phyloP scores from a whole-genome alignment of 2,329 filamentous ascomycete species.

The Neurospora sp. region DNA sequence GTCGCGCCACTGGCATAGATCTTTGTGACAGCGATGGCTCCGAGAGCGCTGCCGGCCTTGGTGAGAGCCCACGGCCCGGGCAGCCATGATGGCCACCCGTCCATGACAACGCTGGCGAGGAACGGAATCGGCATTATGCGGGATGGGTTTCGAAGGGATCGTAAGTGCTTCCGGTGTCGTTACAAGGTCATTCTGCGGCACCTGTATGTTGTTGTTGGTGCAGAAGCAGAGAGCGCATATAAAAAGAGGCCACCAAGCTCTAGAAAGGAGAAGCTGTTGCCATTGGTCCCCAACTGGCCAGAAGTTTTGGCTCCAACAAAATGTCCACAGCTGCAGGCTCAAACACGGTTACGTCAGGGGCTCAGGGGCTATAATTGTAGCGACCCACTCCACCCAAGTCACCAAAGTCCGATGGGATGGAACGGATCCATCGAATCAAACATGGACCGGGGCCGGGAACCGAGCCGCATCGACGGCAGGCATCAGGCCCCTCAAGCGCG shows the following conservation, averaged over 20 bases:
- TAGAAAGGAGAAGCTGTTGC: not conserved
- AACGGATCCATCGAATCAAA: not conserved
- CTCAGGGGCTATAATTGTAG: not conserved
- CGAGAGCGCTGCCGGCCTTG: conserved; percentile 28
- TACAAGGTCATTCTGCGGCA: not conserved
- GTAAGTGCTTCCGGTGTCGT: not conserved
- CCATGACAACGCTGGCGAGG: conserved; percentile 33
- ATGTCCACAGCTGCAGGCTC: not conserved
- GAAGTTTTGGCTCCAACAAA: not conserved
- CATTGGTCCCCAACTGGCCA: not conserved
- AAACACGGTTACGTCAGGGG: not conserved
- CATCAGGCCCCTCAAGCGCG: not conserved
- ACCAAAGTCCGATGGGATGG: not conserved
- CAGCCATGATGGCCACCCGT: conserved; percentile 42
- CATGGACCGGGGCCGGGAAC: not conserved
- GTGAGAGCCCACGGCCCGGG: conserved; percentile 33
- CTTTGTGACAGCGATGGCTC: conserved; percentile 46
- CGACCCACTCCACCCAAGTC: not conserved
- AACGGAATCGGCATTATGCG: conserved; percentile 43
- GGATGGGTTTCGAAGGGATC: conserved; percentile 5
- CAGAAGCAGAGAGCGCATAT: not conserved
- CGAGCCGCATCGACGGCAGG: not conserved
- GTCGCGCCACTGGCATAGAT: conserved; percentile 65
- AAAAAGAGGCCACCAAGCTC: not conserved
- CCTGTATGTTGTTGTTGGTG: not conserved